A percentile compares a stretch with the other conserved stretches of the same genome.
phyloP scores from a whole-genome alignment of 805 yeast species.

The Ogataea philodendri region DNA sequence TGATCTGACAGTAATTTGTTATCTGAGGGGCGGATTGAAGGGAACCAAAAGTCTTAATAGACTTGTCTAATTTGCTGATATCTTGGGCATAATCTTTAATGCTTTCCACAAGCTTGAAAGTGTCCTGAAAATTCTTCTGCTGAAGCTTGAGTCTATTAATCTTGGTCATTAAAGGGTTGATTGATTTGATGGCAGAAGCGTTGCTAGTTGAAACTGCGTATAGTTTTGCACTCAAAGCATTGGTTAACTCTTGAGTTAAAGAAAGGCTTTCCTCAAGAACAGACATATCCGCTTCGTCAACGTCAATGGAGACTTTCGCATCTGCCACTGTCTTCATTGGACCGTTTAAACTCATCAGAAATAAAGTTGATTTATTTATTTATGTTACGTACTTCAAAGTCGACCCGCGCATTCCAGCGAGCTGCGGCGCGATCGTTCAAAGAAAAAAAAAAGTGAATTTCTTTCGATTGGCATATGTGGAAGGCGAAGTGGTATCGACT shows the following conservation, averaged over 20 bases:
- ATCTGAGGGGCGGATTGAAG: conserved; percentile 37
- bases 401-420: too few species aligned
- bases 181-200: conserved; percentile 53
- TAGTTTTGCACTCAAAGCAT: conserved; percentile 54
- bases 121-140: conserved; percentile 56
- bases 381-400: too few species aligned
- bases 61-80: conserved; percentile 35
- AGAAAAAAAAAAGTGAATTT: neutral
- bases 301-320: conserved; percentile 39
- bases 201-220: conserved; percentile 52
- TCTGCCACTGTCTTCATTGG: neutral
- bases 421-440: conserved; percentile 2
- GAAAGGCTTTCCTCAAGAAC: conserved; percentile 73
- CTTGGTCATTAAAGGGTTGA: conserved; percentile 69
- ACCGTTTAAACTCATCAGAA: neutral
- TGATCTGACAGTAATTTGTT: conserved; percentile 39
- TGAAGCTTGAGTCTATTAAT: conserved; percentile 55
- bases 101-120: conserved; percentile 45
- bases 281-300: conserved; percentile 80
- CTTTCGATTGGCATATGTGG: conserved; percentile 5
- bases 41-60: conserved; percentile 30
- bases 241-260: conserved; percentile 55
- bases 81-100: conserved; percentile 47
- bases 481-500: conserved; percentile 7
- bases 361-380: neutral